Conservation (phyloP, 164 flowering plant species). For the Aristolochia contorta region DNA sequence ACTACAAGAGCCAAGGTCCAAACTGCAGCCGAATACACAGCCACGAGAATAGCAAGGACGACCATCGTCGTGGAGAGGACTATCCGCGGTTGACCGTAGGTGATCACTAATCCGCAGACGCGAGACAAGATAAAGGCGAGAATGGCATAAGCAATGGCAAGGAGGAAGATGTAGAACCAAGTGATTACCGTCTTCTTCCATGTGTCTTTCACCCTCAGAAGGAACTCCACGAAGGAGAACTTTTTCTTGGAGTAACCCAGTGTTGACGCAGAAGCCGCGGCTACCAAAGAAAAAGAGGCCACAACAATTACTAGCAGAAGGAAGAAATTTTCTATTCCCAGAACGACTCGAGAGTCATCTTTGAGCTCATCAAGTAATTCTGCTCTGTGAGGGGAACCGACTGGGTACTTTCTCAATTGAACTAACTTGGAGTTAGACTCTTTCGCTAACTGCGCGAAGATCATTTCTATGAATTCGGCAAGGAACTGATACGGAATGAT, state of each 20-base stretch:
- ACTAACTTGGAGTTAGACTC: background rate
- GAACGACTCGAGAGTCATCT: slow-evolving; percentile 1
- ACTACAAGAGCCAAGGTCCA: slow-evolving; percentile 11
- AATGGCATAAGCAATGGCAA: background rate
- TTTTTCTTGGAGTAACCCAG: slow-evolving; percentile 1
- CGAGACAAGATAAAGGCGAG: background rate
- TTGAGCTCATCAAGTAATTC: background rate
- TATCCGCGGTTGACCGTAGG: background rate
- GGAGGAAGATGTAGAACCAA: slow-evolving; percentile 5
- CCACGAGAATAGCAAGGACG: background rate
- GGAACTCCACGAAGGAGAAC: slow-evolving; percentile 12
- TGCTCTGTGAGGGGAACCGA: slow-evolving; percentile 8
- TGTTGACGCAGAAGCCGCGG: slow-evolving; percentile 17
- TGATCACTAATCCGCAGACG: background rate
- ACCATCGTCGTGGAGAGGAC: background rate
- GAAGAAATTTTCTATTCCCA: slow-evolving; percentile 1
- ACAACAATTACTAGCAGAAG: background rate
- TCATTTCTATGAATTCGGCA: slow-evolving; percentile 3
- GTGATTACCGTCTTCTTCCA: slow-evolving; percentile 18
- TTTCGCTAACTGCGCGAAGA: slow-evolving; percentile 3
- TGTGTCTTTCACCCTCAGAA: background rate
- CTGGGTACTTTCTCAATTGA: background rate
- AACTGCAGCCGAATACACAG: slow-evolving; percentile 6
- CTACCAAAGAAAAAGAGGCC: slow-evolving; percentile 1
- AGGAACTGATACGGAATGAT: slow-evolving; percentile 11